A percentile compares a stretch with the other conserved stretches of the same genome.
Evolutionary conservation across 2,329 filamentous ascomycete genomes (phyloP).

Genomic region (Pseudocercospora fijiensis): DNA sequence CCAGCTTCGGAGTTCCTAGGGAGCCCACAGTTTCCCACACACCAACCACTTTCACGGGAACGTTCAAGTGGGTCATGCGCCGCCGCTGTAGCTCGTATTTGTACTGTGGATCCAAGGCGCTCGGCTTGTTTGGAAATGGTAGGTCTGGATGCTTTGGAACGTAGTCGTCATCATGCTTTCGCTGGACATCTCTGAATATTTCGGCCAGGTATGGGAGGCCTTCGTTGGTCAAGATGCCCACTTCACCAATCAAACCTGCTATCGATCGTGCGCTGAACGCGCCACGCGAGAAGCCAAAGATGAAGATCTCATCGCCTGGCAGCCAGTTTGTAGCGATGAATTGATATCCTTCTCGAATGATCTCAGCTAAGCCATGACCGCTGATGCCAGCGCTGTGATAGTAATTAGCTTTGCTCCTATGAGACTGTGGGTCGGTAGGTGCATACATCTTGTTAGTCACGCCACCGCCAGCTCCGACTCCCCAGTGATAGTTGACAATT

Average conservation of each 20-base stretch:
- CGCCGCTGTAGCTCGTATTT: slow-evolving; percentile 41
- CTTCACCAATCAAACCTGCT: slow-evolving; percentile 46
- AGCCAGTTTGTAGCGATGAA: slow-evolving; percentile 56
- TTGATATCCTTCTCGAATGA: slow-evolving; percentile 50
- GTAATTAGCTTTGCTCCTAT: not conserved
- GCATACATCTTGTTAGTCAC: slow-evolving; percentile 42
- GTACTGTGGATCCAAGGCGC: slow-evolving; percentile 45
- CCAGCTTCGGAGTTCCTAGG: slow-evolving; percentile 49
- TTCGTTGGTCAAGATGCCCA: slow-evolving; percentile 52
- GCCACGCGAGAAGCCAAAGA: slow-evolving; percentile 51
- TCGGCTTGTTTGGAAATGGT: slow-evolving; percentile 50
- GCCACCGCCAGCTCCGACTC: slow-evolving; percentile 48
- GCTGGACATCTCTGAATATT: slow-evolving; percentile 49
- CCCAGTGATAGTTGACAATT: slow-evolving; percentile 53
- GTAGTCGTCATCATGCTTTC: slow-evolving; percentile 46
- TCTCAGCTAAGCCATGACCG: slow-evolving; percentile 36
- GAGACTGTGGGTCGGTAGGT: too few species aligned
- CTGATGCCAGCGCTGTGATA: slow-evolving; percentile 18
- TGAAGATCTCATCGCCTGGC: slow-evolving; percentile 53
- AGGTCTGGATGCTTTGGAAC: slow-evolving; percentile 47
- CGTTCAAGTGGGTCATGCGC: slow-evolving; percentile 37
- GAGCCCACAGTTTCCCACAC: slow-evolving; percentile 50
- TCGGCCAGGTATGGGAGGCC: slow-evolving; percentile 48
- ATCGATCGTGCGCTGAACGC: slow-evolving; percentile 50
- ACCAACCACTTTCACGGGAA: slow-evolving; percentile 45